These are phyloP conservation scores for Teratosphaeriaceae sp. DNA, from an alignment of 2,329 filamentous ascomycete genomes.

Conservation along the genomic window DNA sequence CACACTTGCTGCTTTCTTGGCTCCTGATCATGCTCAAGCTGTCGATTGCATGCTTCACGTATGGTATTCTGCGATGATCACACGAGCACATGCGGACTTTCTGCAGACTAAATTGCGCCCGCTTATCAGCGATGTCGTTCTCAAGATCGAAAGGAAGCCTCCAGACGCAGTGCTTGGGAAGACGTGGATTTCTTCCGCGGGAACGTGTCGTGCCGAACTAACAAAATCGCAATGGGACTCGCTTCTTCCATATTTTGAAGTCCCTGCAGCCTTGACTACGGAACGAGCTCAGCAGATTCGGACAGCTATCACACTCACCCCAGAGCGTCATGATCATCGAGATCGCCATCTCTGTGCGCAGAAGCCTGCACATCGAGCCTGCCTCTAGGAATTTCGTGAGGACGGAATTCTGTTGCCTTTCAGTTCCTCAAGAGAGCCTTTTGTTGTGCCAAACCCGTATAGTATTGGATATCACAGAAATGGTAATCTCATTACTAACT, in stretches of 20 bases:
- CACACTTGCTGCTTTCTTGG: conserved; percentile 28
- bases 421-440: conserved; percentile 26
- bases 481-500: conserved; percentile 5
- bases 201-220: conserved; percentile 20
- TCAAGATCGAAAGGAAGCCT: conserved; percentile 28
- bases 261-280: conserved; percentile 12
- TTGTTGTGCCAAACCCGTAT: conserved; percentile 37
- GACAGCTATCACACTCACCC: conserved; percentile 22
- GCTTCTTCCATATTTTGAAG: conserved; percentile 23
- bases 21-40: conserved; percentile 15
- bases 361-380: conserved; percentile 23
- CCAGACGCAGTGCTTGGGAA: conserved; percentile 22
- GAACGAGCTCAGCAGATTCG: conserved; percentile 22
- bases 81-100: conserved; percentile 14
- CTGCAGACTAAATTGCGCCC: conserved; percentile 25
- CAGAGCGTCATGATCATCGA: conserved; percentile 26
- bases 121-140: conserved; percentile 29
- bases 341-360: conserved; percentile 25
- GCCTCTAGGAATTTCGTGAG: conserved; percentile 27
- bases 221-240: conserved; percentile 27
- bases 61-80: conserved; percentile 41
- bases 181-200: conserved; percentile 16
- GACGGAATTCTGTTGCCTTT: conserved; percentile 39
- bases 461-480: conserved; percentile 11
- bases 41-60: conserved; percentile 36